Percentiles rank a stretch among this genome's conserved stretches.
phyloP scores from a whole-genome alignment of 2,329 filamentous ascomycete species.

The Tetracladium maxilliforme region DNA sequence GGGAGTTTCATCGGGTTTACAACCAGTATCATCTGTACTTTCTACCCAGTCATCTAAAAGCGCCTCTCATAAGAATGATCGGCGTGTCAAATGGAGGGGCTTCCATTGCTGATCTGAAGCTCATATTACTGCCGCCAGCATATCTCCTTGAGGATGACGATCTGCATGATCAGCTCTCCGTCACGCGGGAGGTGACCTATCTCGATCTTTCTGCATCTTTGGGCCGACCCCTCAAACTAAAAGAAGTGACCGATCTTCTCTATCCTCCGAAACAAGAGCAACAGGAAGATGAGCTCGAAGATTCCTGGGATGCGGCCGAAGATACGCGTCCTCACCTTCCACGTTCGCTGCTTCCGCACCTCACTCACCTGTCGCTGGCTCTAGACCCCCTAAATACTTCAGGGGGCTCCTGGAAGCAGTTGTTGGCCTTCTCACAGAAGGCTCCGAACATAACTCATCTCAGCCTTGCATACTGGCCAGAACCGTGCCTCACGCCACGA shows the following conservation, averaged over 20 bases:
- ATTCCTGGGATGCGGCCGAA: constrained; percentile 36
- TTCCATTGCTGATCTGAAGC: constrained; percentile 31
- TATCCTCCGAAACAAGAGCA: constrained; percentile 11
- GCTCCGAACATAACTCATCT: constrained; percentile 42
- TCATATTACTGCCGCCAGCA: constrained; percentile 23
- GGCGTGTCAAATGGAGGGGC: constrained; percentile 29
- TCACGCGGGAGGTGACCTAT: constrained; percentile 20
- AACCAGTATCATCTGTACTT: constrained; percentile 40
- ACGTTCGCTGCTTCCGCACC: constrained; percentile 31
- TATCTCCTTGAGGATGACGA: constrained; percentile 11
- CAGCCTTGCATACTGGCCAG: constrained; percentile 47
- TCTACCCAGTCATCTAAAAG: constrained; percentile 36
- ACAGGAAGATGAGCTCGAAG: constrained; percentile 19
- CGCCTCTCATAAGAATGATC: constrained; percentile 34
- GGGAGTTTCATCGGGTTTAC: constrained; percentile 38
- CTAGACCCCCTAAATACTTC: constrained; percentile 15
- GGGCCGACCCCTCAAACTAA: constrained; percentile 33
- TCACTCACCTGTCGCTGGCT: constrained; percentile 47
- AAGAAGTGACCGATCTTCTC: constrained; percentile 34
- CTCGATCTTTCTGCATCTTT: constrained; percentile 39
- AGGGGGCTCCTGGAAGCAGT: constrained; percentile 48
- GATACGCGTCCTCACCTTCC: constrained; percentile 13
- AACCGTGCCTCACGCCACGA: constrained; percentile 40
- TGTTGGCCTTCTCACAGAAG: constrained; percentile 36
- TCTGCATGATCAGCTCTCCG: constrained; percentile 1